Evolutionary conservation across 1,284 basidiomycete species (phyloP).

Genomic region (Trichosporon sp.): DNA sequence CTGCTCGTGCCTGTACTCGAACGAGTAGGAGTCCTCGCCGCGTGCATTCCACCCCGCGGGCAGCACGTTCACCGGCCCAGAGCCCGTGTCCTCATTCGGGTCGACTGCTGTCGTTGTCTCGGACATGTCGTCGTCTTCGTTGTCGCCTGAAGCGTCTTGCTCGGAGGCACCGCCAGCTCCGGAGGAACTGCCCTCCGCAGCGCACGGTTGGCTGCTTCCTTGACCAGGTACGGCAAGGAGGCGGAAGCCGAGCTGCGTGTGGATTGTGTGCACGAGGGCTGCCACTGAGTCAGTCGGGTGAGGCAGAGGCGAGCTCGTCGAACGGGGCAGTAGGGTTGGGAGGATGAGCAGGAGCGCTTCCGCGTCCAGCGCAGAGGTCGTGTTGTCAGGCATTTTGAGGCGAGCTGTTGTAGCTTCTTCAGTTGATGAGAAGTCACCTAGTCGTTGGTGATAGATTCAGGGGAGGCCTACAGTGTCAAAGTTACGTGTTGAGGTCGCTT

Average conservation of each 20-base stretch:
- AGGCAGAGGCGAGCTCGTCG: conserved; percentile 28
- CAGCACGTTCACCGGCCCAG: not conserved
- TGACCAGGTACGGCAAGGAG: conserved; percentile 16
- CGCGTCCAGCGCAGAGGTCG: not conserved
- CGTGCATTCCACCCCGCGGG: conserved; percentile 36
- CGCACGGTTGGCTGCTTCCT: too few species aligned
- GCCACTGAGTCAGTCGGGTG: conserved; percentile 45
- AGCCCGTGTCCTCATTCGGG: conserved; percentile 21
- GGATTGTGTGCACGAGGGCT: conserved; percentile 48
- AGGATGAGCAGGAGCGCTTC: not conserved
- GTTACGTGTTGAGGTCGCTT: too few species aligned
- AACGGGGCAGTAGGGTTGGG: not conserved
- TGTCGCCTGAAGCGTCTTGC: not conserved
- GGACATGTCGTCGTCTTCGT: conserved; percentile 29
- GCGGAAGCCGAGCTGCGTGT: conserved; percentile 47
- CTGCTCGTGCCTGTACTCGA: conserved; percentile 49
- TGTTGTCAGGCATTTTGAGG: not conserved
- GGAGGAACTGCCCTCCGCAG: not conserved
- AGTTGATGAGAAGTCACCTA: not conserved
- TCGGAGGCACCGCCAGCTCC: not conserved
- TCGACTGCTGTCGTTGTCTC: conserved; percentile 44
- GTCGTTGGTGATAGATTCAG: not conserved
- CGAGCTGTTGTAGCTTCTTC: not conserved
- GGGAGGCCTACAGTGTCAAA: too few species aligned
- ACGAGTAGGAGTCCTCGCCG: conserved; percentile 41